Evolutionary conservation across 202 grass and related monocot species (phyloP), one percentile per base, ranked within the genome.

Genomic region (Bolboschoenoplectus hybrid): DNA sequence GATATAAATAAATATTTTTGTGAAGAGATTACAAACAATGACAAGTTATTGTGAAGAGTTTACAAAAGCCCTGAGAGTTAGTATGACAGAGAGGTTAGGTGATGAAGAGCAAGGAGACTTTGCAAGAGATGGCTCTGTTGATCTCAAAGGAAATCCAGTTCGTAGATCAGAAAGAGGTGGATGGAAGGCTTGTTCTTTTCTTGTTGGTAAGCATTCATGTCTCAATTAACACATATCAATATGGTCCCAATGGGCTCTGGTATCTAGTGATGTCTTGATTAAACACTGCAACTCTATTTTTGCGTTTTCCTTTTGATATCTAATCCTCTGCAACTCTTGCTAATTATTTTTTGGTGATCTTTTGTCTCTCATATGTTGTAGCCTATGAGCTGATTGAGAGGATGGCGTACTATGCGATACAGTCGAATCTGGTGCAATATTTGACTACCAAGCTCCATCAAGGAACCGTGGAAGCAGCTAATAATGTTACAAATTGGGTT

Each of bases 361-460:
- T 49, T 41, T 41, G 14, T 76, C 17, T 53, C 12, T 44, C 36
- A 10, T n/a, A 77, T 77, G 47, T 6, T 75, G 82, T 83, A 97
- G 91, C 87, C 71, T 97, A 97, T 85, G 94, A 97, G 87, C 58
- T 93, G 83, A 93, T 97, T 75, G 94, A 97, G 86, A 89, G 94
- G 47, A 97, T 94, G 94, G 88, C 91, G 5, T 97, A 91, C 87
- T 93, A 90, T 85, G 88, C 89, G 8, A 89, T 97, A 74, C 69
- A 91, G 86, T 91, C 90, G 34, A 94, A 97, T 82, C 87, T 97
- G 88, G 88, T 97, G 72, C 84, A 87, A 10, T 94, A 94, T 83
- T 64, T 94, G 82, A 91, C 90, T 75, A 83, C 87, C 6, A 84
- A 78, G 63, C 91, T 97, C 11, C 94, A 97, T 80, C 88, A 94